Percentiles rank a stretch among this genome's conserved stretches.
Conservation (phyloP, 257 asterid species). For the Petrea volubilis region DNA sequence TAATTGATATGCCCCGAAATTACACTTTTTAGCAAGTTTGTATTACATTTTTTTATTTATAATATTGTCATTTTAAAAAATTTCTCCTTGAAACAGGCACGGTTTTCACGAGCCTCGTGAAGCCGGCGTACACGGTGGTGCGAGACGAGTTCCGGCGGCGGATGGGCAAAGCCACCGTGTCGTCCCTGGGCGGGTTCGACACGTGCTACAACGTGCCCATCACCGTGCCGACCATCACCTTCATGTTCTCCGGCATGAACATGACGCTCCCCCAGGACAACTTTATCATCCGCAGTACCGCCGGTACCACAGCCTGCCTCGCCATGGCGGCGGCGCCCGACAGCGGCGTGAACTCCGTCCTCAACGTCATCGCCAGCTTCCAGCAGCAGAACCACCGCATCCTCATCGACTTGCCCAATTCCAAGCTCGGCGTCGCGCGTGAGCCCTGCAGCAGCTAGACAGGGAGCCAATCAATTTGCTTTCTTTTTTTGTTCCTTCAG, state of each 20-base stretch:
- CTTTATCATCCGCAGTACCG: slow-evolving; percentile 68
- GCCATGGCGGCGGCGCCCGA: slow-evolving; percentile 76
- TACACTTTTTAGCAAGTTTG: no score
- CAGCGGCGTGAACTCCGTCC: slow-evolving; percentile 50
- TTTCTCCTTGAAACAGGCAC: slow-evolving; percentile 45
- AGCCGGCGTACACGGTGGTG: slow-evolving; percentile 77
- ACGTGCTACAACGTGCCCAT: slow-evolving; percentile 81
- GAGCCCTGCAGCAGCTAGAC: slow-evolving; percentile 60
- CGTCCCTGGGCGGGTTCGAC: slow-evolving; percentile 87
- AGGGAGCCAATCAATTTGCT: background rate
- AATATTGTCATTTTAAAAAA: no score
- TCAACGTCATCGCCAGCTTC: slow-evolving; percentile 67
- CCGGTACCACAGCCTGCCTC: slow-evolving; percentile 56
- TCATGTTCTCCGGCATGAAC: slow-evolving; percentile 85
- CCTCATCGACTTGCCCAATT: slow-evolving; percentile 54
- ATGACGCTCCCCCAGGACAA: slow-evolving; percentile 78
- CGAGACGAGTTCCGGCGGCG: slow-evolving; percentile 74
- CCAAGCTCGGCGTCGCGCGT: slow-evolving; percentile 68
- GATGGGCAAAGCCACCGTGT: slow-evolving; percentile 60
- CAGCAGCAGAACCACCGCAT: slow-evolving; percentile 87
- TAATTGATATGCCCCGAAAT: no score
- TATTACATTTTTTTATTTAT: no score
- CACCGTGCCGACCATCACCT: slow-evolving; percentile 63
- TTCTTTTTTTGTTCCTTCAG: background rate
- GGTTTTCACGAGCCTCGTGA: slow-evolving; percentile 67